phyloP scores from a whole-genome alignment of 2,329 filamentous ascomycete species.

The Colletotrichum australisinense region DNA sequence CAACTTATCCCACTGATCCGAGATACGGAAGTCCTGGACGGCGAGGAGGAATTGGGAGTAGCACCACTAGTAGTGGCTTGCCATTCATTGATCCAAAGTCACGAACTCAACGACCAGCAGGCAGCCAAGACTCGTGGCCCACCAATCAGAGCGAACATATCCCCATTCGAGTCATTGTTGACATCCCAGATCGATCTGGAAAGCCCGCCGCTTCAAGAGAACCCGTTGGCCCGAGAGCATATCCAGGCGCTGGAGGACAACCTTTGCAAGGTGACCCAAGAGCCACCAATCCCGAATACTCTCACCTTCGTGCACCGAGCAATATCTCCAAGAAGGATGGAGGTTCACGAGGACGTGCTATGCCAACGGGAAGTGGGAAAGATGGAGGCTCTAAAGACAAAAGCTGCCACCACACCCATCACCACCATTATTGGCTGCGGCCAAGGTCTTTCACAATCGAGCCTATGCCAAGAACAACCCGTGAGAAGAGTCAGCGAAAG shows the following conservation, averaged over 20 bases:
- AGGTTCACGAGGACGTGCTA: background rate
- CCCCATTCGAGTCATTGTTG: slow-evolving; percentile 46
- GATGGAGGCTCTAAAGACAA: slow-evolving; percentile 29
- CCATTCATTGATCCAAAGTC: background rate
- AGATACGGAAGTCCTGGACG: background rate
- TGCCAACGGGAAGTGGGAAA: background rate
- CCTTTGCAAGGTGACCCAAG: background rate
- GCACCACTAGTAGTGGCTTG: background rate
- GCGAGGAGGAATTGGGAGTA: background rate
- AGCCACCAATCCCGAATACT: background rate
- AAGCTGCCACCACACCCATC: slow-evolving; percentile 68
- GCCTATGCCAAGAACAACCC: background rate
- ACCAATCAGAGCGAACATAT: slow-evolving; percentile 52
- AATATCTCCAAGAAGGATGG: background rate
- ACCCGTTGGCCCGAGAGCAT: slow-evolving; percentile 26
- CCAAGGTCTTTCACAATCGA: slow-evolving; percentile 39
- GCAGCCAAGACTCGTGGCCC: background rate
- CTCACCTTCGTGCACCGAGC: background rate
- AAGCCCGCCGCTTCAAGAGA: slow-evolving; percentile 7
- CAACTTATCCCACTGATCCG: background rate
- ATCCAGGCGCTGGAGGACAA: background rate
- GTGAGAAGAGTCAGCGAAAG: slow-evolving; percentile 9
- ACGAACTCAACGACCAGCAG: background rate
- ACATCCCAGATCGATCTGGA: slow-evolving; percentile 40
- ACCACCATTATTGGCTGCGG: slow-evolving; percentile 71